Evolutionary conservation across 2,329 filamentous ascomycete species (phyloP).

Genomic region (Pleoardoris graminearum): DNA sequence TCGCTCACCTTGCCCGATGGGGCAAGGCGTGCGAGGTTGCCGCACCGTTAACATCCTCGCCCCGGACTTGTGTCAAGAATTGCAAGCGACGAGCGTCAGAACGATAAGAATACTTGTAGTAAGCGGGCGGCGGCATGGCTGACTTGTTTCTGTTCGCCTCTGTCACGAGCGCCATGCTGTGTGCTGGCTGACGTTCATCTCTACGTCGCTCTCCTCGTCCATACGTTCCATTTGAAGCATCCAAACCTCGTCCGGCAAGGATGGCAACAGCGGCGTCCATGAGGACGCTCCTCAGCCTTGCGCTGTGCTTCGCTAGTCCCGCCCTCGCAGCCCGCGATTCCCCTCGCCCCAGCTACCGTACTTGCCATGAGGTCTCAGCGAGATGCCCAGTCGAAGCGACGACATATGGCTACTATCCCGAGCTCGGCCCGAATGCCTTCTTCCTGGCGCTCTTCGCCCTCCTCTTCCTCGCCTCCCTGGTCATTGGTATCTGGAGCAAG

Average conservation of each 20-base stretch:
- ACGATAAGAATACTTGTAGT: background rate
- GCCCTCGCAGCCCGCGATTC: conserved; percentile 2
- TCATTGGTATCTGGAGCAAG: conserved; percentile 53
- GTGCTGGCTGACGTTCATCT: background rate
- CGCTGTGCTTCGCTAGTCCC: background rate
- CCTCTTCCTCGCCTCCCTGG: conserved; percentile 51
- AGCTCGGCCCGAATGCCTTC: conserved; percentile 54
- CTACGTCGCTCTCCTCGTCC: background rate
- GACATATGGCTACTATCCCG: conserved; percentile 57
- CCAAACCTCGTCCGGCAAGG: too few species aligned
- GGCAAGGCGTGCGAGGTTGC: background rate
- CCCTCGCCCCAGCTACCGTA: conserved; percentile 1
- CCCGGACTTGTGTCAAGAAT: background rate
- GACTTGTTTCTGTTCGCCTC: background rate
- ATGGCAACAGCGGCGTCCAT: background rate
- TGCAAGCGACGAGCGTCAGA: background rate
- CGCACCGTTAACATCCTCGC: background rate
- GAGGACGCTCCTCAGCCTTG: background rate
- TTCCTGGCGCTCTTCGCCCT: conserved; percentile 56
- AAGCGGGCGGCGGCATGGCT: background rate
- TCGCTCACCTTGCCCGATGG: background rate
- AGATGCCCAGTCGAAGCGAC: conserved; percentile 51
- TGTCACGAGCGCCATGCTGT: background rate
- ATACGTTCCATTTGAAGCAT: background rate
- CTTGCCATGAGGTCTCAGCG: conserved; percentile 7